Base-by-base conservation (phyloP, 164 flowering plant species). In the Cinnamomum chago region DNA sequence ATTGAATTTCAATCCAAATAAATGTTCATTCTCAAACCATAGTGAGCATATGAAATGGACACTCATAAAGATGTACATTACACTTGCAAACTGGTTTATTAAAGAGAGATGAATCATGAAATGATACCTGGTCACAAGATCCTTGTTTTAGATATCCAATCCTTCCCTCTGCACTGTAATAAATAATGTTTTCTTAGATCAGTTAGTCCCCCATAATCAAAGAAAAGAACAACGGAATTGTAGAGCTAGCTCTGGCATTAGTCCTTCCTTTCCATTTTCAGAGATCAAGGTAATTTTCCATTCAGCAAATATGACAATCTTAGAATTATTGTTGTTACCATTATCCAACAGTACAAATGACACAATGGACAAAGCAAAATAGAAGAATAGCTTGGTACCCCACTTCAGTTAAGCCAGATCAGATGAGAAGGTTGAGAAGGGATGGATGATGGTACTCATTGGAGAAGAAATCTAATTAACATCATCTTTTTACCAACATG, bases 391-490 rank as follows among this genome's bases (percentile, higher is more conserved):
- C 71, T 40, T 28, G 10, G 47, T 40, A 18, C 52, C 22, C 25
- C 55, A 40, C 18, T 23, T 30, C 17, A 17, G 28, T 27, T 22
- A 17, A 15, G 9, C 28, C 50, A 30, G 28, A 15, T 67, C 47
- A 40, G 47, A 40, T 40, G 47, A 40, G 47, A 35, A 35, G 47
- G 1, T 35, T 35, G 47, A 35, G 47, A 40, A 40, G 11, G 47
- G 10, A 40, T 40, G 47, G 47, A 5, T 40, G 11, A 9, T 40
- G 47, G 47, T 3, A 60, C 55, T 27, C 27, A 60, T 62, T 72
- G 5, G 55, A 62, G 28, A 20, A 28, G 65, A 62, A 72, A 28
- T 67, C 51, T 58, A 72, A 22, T 17, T 10, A 72, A 18, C 74
- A 33, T 22, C n/a, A 13, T 28, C n/a, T 71, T 52, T 28, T 28